Evolutionary conservation across 768 basidiomycete species (phyloP).

Genomic region (Imleria badia): DNA sequence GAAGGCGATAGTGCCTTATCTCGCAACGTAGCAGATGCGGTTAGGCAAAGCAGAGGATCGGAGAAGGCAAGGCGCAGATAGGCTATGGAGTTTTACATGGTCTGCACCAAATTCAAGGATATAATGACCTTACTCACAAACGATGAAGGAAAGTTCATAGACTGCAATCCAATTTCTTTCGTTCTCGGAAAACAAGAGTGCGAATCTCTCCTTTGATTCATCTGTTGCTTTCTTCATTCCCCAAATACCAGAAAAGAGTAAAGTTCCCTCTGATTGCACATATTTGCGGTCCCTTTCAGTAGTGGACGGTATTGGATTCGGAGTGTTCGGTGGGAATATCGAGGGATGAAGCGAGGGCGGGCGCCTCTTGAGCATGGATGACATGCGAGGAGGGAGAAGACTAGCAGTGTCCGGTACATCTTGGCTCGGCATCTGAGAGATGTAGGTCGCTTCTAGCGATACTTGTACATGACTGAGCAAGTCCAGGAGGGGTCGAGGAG

Average conservation of each 20-base stretch:
- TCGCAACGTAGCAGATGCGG: slow-evolving; percentile 82
- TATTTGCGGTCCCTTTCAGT: slow-evolving; percentile 75
- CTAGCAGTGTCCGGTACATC: slow-evolving; percentile 38
- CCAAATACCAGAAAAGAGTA: slow-evolving; percentile 73
- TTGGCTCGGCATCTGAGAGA: slow-evolving; percentile 45
- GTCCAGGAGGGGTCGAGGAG: slow-evolving; percentile 45
- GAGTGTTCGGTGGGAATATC: slow-evolving; percentile 80
- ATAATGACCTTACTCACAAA: slow-evolving; percentile 55
- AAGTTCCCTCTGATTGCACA: slow-evolving; percentile 72
- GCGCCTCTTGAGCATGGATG: slow-evolving; percentile 41
- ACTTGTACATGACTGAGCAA: slow-evolving; percentile 73
- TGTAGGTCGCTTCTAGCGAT: slow-evolving; percentile 80
- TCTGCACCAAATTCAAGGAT: background rate
- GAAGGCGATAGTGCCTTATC: slow-evolving; percentile 64
- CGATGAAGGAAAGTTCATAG: slow-evolving; percentile 72
- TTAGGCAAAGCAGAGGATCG: slow-evolving; percentile 82
- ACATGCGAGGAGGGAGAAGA: slow-evolving; percentile 54
- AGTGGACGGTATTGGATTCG: slow-evolving; percentile 78
- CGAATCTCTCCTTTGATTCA: slow-evolving; percentile 55
- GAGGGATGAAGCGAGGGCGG: slow-evolving; percentile 50
- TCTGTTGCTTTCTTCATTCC: slow-evolving; percentile 51
- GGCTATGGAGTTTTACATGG: slow-evolving; percentile 42
- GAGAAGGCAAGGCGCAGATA: slow-evolving; percentile 67
- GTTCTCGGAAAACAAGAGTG: slow-evolving; percentile 62
- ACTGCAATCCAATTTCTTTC: slow-evolving; percentile 74